phyloP scores from a whole-genome alignment of 1,139 yeast genomes.

The Pichia inconspicua region DNA sequence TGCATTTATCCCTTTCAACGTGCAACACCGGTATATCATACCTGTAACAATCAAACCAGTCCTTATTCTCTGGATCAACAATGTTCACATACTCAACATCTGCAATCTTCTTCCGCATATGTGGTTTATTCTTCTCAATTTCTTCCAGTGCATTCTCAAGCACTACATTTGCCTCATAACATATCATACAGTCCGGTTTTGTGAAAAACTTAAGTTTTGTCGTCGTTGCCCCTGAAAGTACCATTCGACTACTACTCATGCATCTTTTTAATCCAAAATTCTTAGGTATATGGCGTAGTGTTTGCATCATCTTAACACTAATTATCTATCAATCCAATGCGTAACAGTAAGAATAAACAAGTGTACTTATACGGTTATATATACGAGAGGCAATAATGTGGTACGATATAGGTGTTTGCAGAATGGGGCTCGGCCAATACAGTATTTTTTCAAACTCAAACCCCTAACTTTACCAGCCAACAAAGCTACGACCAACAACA shows the following conservation, averaged over 20 bases:
- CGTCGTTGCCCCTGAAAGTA: constrained; percentile 5
- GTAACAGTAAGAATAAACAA: too few relatives aligned
- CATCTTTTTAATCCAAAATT: not conserved
- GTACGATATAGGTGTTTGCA: too few relatives aligned
- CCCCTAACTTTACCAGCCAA: constrained; percentile 42
- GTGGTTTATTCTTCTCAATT: constrained; percentile 3
- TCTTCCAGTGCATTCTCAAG: constrained; percentile 35
- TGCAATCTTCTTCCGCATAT: constrained; percentile 22
- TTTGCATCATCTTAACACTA: not conserved
- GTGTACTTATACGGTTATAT: not conserved
- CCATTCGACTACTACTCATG: not conserved
- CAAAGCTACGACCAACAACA: constrained; percentile 51
- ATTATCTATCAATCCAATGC: constrained; percentile 34
- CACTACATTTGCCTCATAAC: constrained; percentile 61
- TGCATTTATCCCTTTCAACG: constrained; percentile 43
- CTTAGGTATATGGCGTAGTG: not conserved
- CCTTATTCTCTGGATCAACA: constrained; percentile 52
- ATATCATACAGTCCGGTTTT: constrained; percentile 70
- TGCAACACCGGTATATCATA: constrained; percentile 89
- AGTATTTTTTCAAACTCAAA: too few relatives aligned
- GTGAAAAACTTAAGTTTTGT: constrained; percentile 56
- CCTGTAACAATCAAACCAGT: constrained; percentile 75
- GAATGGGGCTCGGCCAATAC: too few relatives aligned
- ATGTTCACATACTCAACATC: constrained; percentile 54
- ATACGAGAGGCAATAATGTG: not conserved